These are phyloP conservation scores for Boletus subparvulus DNA, from an alignment of 768 basidiomycete genomes.

Conservation along the genomic window DNA sequence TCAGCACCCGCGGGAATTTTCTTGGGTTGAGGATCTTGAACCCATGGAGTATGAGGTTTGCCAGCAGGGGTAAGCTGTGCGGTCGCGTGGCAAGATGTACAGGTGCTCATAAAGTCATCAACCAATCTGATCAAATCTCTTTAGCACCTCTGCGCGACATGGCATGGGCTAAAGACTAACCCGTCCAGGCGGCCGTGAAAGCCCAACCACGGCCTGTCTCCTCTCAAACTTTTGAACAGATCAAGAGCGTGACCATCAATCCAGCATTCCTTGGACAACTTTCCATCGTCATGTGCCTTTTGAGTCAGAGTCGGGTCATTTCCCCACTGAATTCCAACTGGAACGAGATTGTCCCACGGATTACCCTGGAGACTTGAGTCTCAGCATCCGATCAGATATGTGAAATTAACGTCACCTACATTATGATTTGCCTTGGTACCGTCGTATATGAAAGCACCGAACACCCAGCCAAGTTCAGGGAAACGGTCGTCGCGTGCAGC, in stretches of 20 bases:
- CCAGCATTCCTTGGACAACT: neutral
- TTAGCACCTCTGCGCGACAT: neutral
- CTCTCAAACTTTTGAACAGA: neutral
- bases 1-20: neutral
- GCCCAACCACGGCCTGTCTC: neutral
- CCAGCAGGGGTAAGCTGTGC: neutral
- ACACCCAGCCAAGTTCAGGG: neutral
- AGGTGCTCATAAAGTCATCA: neutral
- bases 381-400: neutral
- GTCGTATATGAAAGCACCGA: neutral
- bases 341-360: neutral
- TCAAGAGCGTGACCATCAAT: neutral
- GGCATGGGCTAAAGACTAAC: neutral
- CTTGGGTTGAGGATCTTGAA: neutral
- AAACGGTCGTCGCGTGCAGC: neutral
- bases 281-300: neutral
- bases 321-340: conserved; percentile 3
- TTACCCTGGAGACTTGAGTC: neutral
- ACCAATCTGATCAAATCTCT: neutral
- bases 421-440: neutral
- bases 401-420: neutral
- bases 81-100: neutral
- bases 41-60: neutral
- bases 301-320: neutral
- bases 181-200: neutral